Conservation (phyloP, 805 yeast species). For the Zygosaccharomyces gambellarensis region DNA sequence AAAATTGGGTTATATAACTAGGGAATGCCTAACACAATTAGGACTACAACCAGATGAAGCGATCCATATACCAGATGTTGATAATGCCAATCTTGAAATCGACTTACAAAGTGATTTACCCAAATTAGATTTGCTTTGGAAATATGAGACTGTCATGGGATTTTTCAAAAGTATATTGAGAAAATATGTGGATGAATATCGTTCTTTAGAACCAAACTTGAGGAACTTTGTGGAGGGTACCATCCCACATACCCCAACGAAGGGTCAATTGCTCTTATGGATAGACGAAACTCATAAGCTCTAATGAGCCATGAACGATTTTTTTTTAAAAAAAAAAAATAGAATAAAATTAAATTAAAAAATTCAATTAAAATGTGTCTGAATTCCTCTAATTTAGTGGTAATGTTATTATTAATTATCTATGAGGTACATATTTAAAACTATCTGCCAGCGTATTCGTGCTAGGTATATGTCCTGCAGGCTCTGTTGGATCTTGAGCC, state of each 20-base stretch:
- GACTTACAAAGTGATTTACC: slow-evolving; percentile 31
- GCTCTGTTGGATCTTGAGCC: neutral
- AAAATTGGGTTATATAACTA: slow-evolving; percentile 22
- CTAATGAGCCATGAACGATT: slow-evolving; percentile 4
- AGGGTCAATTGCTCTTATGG: slow-evolving; percentile 31
- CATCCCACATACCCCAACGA: slow-evolving; percentile 29
- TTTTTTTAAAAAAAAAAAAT: too few relatives aligned
- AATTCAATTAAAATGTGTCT: too few relatives aligned
- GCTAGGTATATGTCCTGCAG: neutral
- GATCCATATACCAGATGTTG: slow-evolving; percentile 17
- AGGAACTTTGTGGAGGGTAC: slow-evolving; percentile 35
- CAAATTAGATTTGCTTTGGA: slow-evolving; percentile 39
- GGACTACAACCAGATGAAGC: slow-evolving; percentile 15
- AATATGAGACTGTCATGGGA: slow-evolving; percentile 37
- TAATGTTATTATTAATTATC: neutral
- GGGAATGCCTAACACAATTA: slow-evolving; percentile 19
- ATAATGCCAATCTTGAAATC: slow-evolving; percentile 21
- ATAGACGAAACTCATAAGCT: slow-evolving; percentile 31
- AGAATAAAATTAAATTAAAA: too few relatives aligned
- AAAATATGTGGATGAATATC: slow-evolving; percentile 44
- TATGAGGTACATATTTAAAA: neutral
- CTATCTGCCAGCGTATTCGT: neutral
- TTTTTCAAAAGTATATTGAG: slow-evolving; percentile 39
- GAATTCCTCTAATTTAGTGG: neutral
- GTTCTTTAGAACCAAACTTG: slow-evolving; percentile 24